Evolutionary conservation across 202 grass and related monocot genomes (phyloP).

Genomic region (Alloteropsis angusta): DNA sequence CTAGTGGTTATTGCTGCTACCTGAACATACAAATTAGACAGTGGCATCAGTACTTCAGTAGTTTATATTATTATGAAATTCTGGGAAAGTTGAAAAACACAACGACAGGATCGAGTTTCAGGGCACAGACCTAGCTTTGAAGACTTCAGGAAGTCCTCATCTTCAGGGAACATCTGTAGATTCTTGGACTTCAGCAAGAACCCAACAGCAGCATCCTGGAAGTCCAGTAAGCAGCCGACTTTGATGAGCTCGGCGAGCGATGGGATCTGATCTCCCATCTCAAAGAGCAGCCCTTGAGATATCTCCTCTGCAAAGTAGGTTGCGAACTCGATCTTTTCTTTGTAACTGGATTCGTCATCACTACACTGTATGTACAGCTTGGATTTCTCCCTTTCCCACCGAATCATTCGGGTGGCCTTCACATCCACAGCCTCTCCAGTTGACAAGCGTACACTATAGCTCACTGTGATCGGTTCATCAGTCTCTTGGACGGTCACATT

Average conservation of each 20-base stretch:
- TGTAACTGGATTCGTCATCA: neutral
- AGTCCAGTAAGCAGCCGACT: constrained; percentile 45
- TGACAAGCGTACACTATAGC: constrained; percentile 40
- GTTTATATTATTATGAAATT: neutral
- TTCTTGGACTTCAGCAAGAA: constrained; percentile 54
- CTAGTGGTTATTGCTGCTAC: neutral
- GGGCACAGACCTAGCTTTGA: neutral
- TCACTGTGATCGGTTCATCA: constrained; percentile 27
- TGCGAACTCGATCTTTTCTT: constrained; percentile 38
- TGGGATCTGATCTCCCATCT: constrained; percentile 29
- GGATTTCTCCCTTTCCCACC: constrained; percentile 47
- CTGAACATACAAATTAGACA: neutral
- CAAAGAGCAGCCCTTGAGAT: constrained; percentile 42
- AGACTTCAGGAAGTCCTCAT: constrained; percentile 29
- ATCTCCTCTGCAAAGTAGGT: constrained; percentile 46
- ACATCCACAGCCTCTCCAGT: constrained; percentile 12
- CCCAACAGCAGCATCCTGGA: constrained; percentile 20
- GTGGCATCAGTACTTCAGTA: neutral
- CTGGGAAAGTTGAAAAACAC: neutral
- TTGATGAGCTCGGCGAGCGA: constrained; percentile 45
- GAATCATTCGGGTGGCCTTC: constrained; percentile 20
- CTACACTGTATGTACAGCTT: constrained; percentile 31
- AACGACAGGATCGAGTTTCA: neutral
- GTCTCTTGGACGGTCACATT: constrained; percentile 39
- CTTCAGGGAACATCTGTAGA: constrained; percentile 38